These are phyloP conservation scores for Buddleja alternifolia DNA, from an alignment of 257 asterid species.

Conservation along the genomic window DNA sequence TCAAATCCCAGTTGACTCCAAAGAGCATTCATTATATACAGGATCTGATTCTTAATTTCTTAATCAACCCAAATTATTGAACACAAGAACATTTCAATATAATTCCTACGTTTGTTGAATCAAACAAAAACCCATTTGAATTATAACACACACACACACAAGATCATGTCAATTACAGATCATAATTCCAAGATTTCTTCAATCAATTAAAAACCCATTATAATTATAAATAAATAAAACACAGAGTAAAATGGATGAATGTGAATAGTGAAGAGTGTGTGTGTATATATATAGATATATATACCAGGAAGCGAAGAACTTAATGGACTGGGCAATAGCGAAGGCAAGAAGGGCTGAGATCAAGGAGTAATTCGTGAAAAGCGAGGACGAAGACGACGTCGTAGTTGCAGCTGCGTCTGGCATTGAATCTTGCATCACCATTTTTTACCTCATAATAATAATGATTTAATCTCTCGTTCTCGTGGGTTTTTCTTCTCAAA, in stretches of 20 bases:
- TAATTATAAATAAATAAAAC: background rate
- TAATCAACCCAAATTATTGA: conserved; percentile 1
- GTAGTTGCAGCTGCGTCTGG: background rate
- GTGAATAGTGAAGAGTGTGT: background rate
- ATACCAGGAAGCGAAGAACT: conserved; percentile 65
- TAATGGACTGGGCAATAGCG: conserved; percentile 68
- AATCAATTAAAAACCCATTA: background rate
- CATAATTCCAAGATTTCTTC: conserved; percentile 4
- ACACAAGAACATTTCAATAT: background rate
- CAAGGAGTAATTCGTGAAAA: conserved; percentile 59
- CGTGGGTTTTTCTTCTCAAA: background rate
- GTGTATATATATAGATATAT: no score
- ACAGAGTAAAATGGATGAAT: background rate
- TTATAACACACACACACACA: background rate
- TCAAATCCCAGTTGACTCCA: no score
- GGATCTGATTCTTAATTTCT: background rate
- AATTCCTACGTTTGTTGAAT: conserved; percentile 13
- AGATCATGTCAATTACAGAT: conserved; percentile 10
- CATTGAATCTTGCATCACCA: conserved; percentile 33
- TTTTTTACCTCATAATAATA: no score
- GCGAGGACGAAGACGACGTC: conserved; percentile 37
- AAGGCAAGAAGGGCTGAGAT: conserved; percentile 78
- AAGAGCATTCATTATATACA: no score
- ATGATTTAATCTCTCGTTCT: background rate
- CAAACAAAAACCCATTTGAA: background rate